Base-by-base conservation (phyloP, 768 basidiomycete species). In the Xerocomellus dryophilus region DNA sequence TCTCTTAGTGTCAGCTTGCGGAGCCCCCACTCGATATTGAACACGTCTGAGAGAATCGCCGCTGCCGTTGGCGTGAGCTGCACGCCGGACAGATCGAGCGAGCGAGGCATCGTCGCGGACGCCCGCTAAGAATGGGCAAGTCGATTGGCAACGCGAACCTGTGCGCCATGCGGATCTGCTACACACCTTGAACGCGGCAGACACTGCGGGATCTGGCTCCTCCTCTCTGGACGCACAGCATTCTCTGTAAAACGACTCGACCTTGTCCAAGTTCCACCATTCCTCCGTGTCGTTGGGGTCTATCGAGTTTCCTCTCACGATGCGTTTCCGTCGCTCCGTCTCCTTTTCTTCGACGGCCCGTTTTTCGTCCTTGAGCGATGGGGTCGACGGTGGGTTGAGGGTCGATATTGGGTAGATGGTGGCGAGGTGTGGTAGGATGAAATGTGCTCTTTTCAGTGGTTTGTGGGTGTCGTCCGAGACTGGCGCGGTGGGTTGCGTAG, bases 21-120 rank as follows among this genome's bases (percentile, higher is more conserved):
- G 18, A 97, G 74, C 0, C 94, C 95, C 90, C 94, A 98, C 70
- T 98, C 93, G 53, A 97, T 86, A 8, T 84, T 83, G 58, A 98
- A 84, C 14, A 97, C 84, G 70, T 98, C 96, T 0, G 96, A 88
- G 17, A 99, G 78, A 17, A 93, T 85, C 12, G 86, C 84, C 0
- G 92, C 88, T 0, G 82, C 77, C 2, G 84, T 78, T 2, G 78
- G 69, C 1, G 82, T 88, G 18, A 98, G 77, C 61, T 86, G 86
- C 20, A 88, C 82, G 10, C 88, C 82, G 2, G 92, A 86, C n/a
- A 93, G 75, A 67, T 93, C 88, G 17, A 94, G 79, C 0, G 84
- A 77, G 17, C 91, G 81, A 0, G 92, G 90, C 39, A 72, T 76
- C 10, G 76, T 77, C 10, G 73, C 63, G 18, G 81, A 72, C 32